These are phyloP conservation scores for Backusella australiensis DNA, from an alignment of 192 early-diverging fungal species.

Conservation along the genomic window DNA sequence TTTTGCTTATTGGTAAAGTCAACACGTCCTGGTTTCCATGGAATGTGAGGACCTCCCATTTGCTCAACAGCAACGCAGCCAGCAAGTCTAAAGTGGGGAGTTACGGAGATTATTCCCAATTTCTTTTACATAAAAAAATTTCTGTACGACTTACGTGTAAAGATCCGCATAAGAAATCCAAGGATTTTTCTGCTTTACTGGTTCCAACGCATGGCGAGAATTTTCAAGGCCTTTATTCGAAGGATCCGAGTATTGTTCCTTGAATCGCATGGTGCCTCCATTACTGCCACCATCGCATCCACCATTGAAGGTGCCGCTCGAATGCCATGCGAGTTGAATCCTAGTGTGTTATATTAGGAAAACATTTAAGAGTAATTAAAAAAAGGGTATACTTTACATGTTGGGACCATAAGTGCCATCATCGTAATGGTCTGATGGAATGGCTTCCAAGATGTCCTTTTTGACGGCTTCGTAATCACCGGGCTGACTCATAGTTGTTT, in stretches of 20 bases:
- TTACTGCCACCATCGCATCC: conserved; percentile 58
- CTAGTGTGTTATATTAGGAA: conserved; percentile 16
- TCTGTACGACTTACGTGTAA: conserved; percentile 50
- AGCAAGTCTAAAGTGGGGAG: conserved; percentile 40
- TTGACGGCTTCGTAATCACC: conserved; percentile 40
- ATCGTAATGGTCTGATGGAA: conserved; percentile 36
- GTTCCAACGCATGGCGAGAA: conserved; percentile 53
- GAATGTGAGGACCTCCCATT: conserved; percentile 66
- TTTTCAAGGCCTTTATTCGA: conserved; percentile 61
- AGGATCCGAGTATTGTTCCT: conserved; percentile 56
- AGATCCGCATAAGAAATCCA: conserved; percentile 72
- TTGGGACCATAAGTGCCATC: conserved; percentile 70
- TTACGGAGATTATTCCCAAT: not conserved
- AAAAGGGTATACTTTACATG: conserved; percentile 27
- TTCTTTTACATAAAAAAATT: not conserved
- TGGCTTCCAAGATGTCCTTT: conserved; percentile 34
- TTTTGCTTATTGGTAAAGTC: conserved; percentile 49
- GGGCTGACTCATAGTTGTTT: conserved; percentile 13
- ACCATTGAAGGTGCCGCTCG: conserved; percentile 63
- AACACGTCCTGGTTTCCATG: conserved; percentile 52
- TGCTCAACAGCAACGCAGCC: conserved; percentile 66
- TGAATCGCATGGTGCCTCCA: conserved; percentile 67
- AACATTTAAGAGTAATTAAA: conserved; percentile 3
- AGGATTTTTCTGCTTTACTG: conserved; percentile 59
- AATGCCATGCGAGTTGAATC: conserved; percentile 57